Evolutionary conservation across 805 yeast genomes (phyloP).

Genomic region (Torulaspora gathmanii): DNA sequence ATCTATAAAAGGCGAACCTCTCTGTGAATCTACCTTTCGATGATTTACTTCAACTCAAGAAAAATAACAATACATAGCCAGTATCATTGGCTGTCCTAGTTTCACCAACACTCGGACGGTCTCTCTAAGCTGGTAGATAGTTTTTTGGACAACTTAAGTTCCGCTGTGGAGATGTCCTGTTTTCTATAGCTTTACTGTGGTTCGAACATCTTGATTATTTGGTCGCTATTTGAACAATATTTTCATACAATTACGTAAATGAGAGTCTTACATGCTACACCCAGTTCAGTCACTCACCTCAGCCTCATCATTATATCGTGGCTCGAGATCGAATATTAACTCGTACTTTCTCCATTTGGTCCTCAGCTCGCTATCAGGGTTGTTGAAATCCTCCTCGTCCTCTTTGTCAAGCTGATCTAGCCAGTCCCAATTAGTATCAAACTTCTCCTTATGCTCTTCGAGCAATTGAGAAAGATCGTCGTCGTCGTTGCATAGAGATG

Average conservation of each 20-base stretch:
- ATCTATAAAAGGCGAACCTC: background rate
- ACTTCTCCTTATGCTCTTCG: slow-evolving; percentile 19
- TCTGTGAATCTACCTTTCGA: background rate
- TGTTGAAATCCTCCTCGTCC: slow-evolving; percentile 31
- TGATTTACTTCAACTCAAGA: background rate
- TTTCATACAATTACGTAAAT: background rate
- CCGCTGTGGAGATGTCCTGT: slow-evolving; percentile 20
- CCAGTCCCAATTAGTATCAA: slow-evolving; percentile 36
- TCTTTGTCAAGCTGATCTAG: slow-evolving; percentile 38
- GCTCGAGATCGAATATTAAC: slow-evolving; percentile 34
- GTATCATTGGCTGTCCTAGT: slow-evolving; percentile 30
- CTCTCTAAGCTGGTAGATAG: slow-evolving; percentile 32
- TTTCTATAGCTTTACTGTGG: slow-evolving; percentile 28
- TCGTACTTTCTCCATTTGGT: slow-evolving; percentile 37
- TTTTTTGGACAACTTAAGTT: slow-evolving; percentile 27
- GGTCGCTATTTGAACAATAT: background rate
- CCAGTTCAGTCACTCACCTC: slow-evolving; percentile 31
- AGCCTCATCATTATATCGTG: slow-evolving; percentile 30
- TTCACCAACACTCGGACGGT: slow-evolving; percentile 25
- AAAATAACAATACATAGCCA: slow-evolving; percentile 18
- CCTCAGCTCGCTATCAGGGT: slow-evolving; percentile 30
- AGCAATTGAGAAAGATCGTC: slow-evolving; percentile 23
- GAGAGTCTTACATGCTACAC: background rate
- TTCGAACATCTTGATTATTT: slow-evolving; percentile 18
- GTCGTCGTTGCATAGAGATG: slow-evolving; percentile 26